phyloP scores from a whole-genome alignment of 2,329 filamentous ascomycete genomes.

The Trichoderma citrinoviride region DNA sequence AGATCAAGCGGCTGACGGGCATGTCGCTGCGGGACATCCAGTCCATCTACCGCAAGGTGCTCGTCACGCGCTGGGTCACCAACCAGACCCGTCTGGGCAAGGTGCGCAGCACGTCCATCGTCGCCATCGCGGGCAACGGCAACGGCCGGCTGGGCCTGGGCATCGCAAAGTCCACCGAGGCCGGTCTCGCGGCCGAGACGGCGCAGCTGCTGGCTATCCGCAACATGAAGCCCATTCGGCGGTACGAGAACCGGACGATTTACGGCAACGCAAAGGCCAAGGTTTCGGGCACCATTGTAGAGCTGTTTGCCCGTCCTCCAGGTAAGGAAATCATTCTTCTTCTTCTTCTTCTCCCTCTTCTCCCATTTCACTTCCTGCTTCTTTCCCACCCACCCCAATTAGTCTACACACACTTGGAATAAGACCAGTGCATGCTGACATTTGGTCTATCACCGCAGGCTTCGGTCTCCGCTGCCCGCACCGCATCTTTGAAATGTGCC shows the following conservation, averaged over 20 bases:
- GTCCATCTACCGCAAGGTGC: constrained; percentile 62
- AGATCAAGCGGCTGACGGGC: constrained; percentile 55
- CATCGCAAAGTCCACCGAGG: constrained; percentile 81
- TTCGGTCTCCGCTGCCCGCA: constrained; percentile 91
- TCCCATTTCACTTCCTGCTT: not conserved
- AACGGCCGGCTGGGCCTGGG: constrained; percentile 85
- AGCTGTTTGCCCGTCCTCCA: constrained; percentile 78
- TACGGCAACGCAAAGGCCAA: constrained; percentile 82
- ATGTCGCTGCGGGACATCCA: constrained; percentile 52
- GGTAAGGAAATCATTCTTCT: constrained; percentile 60
- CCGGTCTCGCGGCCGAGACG: constrained; percentile 64
- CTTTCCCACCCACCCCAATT: no score
- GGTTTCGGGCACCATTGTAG: constrained; percentile 81
- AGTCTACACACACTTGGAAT: no score
- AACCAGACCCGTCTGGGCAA: constrained; percentile 98
- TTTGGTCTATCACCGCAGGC: constrained; percentile 52
- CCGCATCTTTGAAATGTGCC: constrained; percentile 92
- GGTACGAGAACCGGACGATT: constrained; percentile 91
- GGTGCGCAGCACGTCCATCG: constrained; percentile 70
- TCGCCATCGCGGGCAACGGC: constrained; percentile 83
- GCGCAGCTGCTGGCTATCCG: constrained; percentile 78
- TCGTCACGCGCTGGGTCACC: constrained; percentile 71
- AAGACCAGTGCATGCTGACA: not conserved
- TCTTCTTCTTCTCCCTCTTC: not conserved
- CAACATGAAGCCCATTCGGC: constrained; percentile 87